A percentile compares a stretch with the other conserved stretches of the same genome.
phyloP scores from a whole-genome alignment of 441 rosid genomes.

The Dalechampia spathulata region DNA sequence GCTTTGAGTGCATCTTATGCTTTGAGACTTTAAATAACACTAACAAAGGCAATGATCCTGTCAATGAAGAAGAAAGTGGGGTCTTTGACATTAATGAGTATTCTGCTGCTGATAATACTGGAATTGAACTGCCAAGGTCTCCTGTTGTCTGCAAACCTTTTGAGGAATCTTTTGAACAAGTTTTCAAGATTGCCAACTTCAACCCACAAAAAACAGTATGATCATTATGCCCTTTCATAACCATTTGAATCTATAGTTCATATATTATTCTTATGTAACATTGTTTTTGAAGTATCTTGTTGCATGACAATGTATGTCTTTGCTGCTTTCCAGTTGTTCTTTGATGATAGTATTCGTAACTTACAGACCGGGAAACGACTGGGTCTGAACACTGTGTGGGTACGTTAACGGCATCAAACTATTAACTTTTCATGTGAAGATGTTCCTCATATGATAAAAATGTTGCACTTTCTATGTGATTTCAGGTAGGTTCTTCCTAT shows the following conservation, averaged over 20 bases:
- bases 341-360: constrained; percentile 81
- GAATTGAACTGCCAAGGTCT: constrained; percentile 40
- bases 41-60: constrained; percentile 23
- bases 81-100: constrained; percentile 38
- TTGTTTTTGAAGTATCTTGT: no score
- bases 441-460: background rate
- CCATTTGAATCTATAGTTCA: background rate
- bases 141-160: constrained; percentile 86
- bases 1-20: constrained; percentile 68
- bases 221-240: background rate
- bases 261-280: background rate
- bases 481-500: constrained; percentile 61
- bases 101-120: constrained; percentile 24
- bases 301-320: background rate
- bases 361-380: constrained; percentile 54
- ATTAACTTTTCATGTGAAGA: background rate
- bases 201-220: constrained; percentile 67
- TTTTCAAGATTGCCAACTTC: constrained; percentile 59
- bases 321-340: constrained; percentile 57
- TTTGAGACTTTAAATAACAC: constrained; percentile 69
- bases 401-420: constrained; percentile 23
- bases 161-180: constrained; percentile 59
- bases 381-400: constrained; percentile 80
- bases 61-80: constrained; percentile 1
- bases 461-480: no score